Conservation (phyloP, 129 eudicot genomes). For the Gnaphalium uliginosum region DNA sequence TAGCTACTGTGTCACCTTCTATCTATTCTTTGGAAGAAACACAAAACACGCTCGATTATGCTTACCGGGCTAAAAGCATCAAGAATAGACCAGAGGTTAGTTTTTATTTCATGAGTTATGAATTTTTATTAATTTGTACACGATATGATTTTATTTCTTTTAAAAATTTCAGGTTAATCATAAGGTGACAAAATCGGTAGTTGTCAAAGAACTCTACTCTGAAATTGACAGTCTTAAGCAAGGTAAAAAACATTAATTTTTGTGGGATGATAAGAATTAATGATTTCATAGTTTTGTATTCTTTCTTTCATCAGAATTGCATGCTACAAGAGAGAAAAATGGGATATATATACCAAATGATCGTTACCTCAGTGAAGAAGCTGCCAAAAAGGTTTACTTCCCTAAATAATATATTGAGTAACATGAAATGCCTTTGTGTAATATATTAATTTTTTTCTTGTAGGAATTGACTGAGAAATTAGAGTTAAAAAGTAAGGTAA, state of each 20-base stretch:
- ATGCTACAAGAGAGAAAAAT: slow-evolving; percentile 67
- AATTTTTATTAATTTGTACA: not conserved
- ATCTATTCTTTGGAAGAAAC: slow-evolving; percentile 57
- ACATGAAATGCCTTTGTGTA: slow-evolving; percentile 10
- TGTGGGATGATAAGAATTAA: slow-evolving; percentile 8
- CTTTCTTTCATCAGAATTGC: slow-evolving; percentile 42
- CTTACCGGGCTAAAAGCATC: slow-evolving; percentile 65
- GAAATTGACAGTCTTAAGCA: slow-evolving; percentile 61
- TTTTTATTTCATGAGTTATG: not conserved
- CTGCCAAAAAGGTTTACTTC: slow-evolving; percentile 53
- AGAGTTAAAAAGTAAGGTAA: slow-evolving; percentile 57
- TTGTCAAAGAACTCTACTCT: slow-evolving; percentile 51
- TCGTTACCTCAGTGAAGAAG: slow-evolving; percentile 50
- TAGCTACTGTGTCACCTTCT: slow-evolving; percentile 63
- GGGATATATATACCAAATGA: slow-evolving; percentile 61
- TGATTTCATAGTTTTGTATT: not conserved
- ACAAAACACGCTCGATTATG: slow-evolving; percentile 59
- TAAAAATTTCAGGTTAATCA: slow-evolving; percentile 48
- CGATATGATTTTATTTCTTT: not conserved
- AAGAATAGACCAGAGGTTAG: slow-evolving; percentile 71
- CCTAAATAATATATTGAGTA: not conserved
- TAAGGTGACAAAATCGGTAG: slow-evolving; percentile 51
- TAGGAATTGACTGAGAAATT: slow-evolving; percentile 58
- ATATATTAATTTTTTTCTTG: not conserved
- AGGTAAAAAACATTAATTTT: slow-evolving; percentile 35